phyloP scores from a whole-genome alignment of 1,284 basidiomycete species.

The Moniliophthora roreri region DNA sequence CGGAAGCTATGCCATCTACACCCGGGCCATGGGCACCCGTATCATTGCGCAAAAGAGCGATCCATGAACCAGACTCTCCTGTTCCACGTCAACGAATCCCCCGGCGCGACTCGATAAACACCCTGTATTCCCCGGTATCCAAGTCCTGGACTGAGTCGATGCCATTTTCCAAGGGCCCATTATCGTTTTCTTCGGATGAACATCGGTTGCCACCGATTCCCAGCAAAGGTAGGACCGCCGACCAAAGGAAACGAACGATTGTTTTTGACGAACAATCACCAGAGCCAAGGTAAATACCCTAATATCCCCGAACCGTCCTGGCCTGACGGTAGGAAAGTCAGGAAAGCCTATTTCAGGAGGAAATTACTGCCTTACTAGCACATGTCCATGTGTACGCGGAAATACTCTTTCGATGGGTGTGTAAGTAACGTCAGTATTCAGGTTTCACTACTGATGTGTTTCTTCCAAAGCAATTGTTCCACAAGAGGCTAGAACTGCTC shows the following conservation, averaged over 20 bases:
- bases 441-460: neutral
- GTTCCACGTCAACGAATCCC: slow-evolving; percentile 8
- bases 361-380: slow-evolving; percentile 48
- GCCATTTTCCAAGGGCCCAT: slow-evolving; percentile 24
- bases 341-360: slow-evolving; percentile 30
- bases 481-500: slow-evolving; percentile 69
- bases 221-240: slow-evolving; percentile 1
- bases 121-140: slow-evolving; percentile 34
- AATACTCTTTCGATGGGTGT: slow-evolving; percentile 62
- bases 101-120: slow-evolving; percentile 23
- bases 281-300: slow-evolving; percentile 1
- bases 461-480: slow-evolving; percentile 41
- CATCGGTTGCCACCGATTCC: slow-evolving; percentile 22
- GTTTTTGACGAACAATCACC: slow-evolving; percentile 6
- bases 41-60: slow-evolving; percentile 7
- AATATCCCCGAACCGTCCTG: too few species aligned
- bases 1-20: slow-evolving; percentile 21
- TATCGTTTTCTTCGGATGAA: slow-evolving; percentile 42
- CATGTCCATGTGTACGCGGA: slow-evolving; percentile 78
- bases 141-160: slow-evolving; percentile 57
- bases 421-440: neutral
- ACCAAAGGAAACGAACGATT: slow-evolving; percentile 5
- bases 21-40: slow-evolving; percentile 23
- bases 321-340: slow-evolving; percentile 16
- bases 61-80: slow-evolving; percentile 20